phyloP scores from a whole-genome alignment of 1,284 basidiomycete species.

The Polyporus tsugae region DNA sequence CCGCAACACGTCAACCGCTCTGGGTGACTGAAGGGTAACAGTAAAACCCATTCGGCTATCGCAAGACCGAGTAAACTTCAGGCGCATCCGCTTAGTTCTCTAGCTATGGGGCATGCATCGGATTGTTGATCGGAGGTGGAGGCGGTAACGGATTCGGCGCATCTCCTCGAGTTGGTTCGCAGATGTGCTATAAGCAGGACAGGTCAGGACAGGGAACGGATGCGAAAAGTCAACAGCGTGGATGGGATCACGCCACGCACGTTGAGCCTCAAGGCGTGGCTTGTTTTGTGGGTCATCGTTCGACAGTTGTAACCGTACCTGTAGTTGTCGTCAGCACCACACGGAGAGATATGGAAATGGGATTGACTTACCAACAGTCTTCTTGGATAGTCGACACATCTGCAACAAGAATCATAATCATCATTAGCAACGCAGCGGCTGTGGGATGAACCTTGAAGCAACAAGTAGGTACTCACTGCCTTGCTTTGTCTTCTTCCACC shows the following conservation, averaged over 20 bases:
- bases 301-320: constrained; percentile 45
- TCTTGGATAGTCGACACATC: constrained; percentile 24
- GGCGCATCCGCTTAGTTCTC: neutral
- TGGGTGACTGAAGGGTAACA: neutral
- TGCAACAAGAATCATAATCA: constrained; percentile 12
- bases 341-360: neutral
- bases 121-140: neutral
- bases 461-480: constrained; percentile 27
- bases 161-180: constrained; percentile 38
- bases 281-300: constrained; percentile 38
- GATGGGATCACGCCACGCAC: constrained; percentile 29
- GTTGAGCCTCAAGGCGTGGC: constrained; percentile 39
- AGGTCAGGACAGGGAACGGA: neutral
- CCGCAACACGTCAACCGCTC: neutral
- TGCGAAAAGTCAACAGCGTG: neutral
- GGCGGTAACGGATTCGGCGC: constrained; percentile 7
- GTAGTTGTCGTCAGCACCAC: neutral
- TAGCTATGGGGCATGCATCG: neutral
- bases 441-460: neutral
- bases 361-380: constrained; percentile 41
- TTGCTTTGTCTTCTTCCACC: constrained; percentile 38
- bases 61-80: neutral
- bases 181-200: constrained; percentile 38
- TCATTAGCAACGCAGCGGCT: neutral
- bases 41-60: neutral